phyloP scores from a whole-genome alignment of 2,329 filamentous ascomycete species.

The Periconia digitata region DNA sequence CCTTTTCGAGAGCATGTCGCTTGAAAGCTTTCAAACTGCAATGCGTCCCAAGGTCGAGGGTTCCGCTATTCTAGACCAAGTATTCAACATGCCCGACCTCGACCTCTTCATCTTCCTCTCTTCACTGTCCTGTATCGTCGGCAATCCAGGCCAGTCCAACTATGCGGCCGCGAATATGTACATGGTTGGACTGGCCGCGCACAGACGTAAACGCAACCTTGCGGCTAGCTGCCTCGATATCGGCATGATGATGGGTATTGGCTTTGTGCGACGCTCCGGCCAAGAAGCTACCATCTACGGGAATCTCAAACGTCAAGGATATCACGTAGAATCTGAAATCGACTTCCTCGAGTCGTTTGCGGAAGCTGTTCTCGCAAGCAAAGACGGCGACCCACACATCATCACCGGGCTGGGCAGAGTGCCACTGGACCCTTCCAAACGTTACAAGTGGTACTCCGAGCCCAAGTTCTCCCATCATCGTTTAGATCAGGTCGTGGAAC shows the following conservation, averaged over 20 bases:
- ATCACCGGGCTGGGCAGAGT: too few species aligned
- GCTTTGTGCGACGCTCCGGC: conserved; percentile 32
- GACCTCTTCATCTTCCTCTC: conserved; percentile 33
- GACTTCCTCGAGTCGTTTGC: not conserved
- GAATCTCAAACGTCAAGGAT: too few species aligned
- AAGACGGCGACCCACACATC: too few species aligned
- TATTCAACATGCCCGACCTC: conserved; percentile 12
- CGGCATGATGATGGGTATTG: conserved; percentile 45
- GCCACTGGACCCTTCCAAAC: too few species aligned
- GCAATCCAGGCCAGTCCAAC: conserved; percentile 19
- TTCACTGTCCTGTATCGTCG: conserved; percentile 13
- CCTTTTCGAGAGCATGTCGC: conserved; percentile 10
- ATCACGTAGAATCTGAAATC: not conserved
- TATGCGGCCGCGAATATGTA: conserved; percentile 36
- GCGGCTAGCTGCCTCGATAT: conserved; percentile 39
- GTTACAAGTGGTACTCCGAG: too few species aligned
- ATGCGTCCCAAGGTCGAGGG: conserved; percentile 22
- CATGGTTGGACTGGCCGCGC: conserved; percentile 42
- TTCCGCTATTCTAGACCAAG: conserved; percentile 13
- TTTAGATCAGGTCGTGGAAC: too few species aligned
- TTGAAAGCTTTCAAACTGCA: conserved; percentile 4
- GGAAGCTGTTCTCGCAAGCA: not conserved
- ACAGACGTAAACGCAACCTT: conserved; percentile 43
- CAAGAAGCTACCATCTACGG: not conserved
- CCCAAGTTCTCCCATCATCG: too few species aligned